phyloP scores from a whole-genome alignment of 305 asterid genomes.

The Solanum aculeatissimum region DNA sequence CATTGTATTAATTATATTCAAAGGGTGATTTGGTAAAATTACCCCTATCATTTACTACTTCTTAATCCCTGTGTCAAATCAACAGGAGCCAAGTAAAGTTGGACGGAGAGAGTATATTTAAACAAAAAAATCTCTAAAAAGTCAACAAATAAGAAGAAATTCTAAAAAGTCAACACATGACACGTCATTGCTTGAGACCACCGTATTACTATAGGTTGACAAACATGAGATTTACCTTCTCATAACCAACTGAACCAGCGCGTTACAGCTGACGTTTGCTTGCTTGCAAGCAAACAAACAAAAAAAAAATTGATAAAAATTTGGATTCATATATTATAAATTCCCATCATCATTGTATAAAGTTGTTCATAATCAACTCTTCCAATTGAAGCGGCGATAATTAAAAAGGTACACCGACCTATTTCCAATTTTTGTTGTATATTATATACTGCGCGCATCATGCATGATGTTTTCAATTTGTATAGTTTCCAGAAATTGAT shows the following conservation, averaged over 20 bases:
- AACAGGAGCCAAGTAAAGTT: no score
- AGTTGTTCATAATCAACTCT: neutral
- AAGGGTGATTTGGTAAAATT: no score
- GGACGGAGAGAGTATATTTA: no score
- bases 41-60: no score
- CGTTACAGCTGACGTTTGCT: neutral
- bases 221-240: neutral
- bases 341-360: neutral
- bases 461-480: neutral
- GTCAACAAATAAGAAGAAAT: no score
- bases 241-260: neutral
- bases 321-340: neutral
- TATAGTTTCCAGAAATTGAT: neutral
- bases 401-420: neutral
- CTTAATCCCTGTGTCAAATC: no score
- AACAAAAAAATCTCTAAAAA: neutral
- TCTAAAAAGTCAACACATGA: neutral
- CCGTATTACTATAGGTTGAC: neutral
- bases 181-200: neutral
- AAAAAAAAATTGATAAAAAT: neutral
- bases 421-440: neutral
- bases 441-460: neutral
- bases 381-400: neutral
- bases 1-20: no score
- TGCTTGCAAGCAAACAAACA: neutral